Conservation (phyloP, 2,329 filamentous ascomycete genomes). For the Proliferodiscus dingleyae region DNA sequence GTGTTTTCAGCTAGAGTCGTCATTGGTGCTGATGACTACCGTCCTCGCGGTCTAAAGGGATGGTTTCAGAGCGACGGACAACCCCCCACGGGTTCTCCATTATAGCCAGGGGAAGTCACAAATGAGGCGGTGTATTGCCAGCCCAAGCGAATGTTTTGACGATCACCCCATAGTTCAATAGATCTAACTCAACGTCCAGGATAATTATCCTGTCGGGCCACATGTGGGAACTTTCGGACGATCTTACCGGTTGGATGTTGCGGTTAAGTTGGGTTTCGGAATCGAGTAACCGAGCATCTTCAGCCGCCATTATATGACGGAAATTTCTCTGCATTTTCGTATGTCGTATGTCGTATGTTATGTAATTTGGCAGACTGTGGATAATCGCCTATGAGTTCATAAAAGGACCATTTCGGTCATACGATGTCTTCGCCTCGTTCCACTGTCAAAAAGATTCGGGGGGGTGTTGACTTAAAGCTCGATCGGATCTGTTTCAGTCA, state of each 20-base stretch:
- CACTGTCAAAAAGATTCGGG: no score
- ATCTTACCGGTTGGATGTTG: conserved; percentile 1
- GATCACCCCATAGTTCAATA: no score
- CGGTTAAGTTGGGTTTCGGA: neutral
- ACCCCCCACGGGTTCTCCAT: neutral
- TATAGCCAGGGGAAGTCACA: neutral
- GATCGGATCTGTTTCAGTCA: no score
- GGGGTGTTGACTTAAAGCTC: no score
- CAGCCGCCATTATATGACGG: neutral
- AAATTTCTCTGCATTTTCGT: neutral
- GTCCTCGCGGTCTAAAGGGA: conserved; percentile 1
- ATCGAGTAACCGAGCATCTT: neutral
- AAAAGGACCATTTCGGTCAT: no score
- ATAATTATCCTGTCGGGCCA: neutral
- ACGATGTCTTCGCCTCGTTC: no score
- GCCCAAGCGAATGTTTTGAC: neutral
- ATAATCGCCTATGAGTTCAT: no score
- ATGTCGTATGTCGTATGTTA: neutral
- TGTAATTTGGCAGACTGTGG: no score
- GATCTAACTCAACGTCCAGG: neutral
- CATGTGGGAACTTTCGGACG: neutral
- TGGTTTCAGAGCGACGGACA: neutral
- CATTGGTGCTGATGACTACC: conserved; percentile 4
- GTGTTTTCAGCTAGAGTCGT: no score
- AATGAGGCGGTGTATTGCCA: neutral